Conservation (phyloP, 495 filamentous ascomycete genomes). For the Entonaema liquescens region DNA sequence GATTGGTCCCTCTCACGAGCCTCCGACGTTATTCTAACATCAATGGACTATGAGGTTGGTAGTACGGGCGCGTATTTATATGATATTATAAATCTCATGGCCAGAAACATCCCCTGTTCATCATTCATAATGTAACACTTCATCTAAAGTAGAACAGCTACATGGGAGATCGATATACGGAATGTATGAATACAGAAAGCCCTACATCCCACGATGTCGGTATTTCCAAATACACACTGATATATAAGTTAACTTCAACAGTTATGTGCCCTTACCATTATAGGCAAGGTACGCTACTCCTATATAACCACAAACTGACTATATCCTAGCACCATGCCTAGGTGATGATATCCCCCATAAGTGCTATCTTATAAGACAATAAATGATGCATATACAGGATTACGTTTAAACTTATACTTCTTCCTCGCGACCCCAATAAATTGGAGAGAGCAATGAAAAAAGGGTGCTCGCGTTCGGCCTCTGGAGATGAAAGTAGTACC, state of each 20-base stretch:
- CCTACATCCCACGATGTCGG: no score
- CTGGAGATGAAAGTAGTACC: slow-evolving; percentile 18
- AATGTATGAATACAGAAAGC: no score
- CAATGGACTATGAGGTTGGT: background rate
- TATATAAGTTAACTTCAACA: no score
- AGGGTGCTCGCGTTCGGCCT: slow-evolving; percentile 5
- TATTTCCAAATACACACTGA: background rate
- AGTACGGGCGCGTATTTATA: background rate
- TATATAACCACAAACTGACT: background rate
- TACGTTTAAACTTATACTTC: background rate
- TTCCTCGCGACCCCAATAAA: slow-evolving; percentile 23
- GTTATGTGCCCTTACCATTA: no score
- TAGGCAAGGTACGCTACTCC: no score
- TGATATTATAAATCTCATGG: background rate
- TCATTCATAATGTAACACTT: background rate
- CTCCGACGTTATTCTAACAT: background rate
- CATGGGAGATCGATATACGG: no score
- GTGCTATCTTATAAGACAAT: background rate
- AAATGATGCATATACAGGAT: background rate
- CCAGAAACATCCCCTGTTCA: no score
- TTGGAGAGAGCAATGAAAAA: slow-evolving; percentile 32
- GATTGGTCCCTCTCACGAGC: background rate
- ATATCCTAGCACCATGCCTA: background rate
- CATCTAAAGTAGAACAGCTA: no score
- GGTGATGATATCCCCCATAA: background rate